Evolutionary conservation across 805 yeast genomes (phyloP), one percentile per base, ranked within the genome.

Genomic region (Lipomyces spencermartinsiae): DNA sequence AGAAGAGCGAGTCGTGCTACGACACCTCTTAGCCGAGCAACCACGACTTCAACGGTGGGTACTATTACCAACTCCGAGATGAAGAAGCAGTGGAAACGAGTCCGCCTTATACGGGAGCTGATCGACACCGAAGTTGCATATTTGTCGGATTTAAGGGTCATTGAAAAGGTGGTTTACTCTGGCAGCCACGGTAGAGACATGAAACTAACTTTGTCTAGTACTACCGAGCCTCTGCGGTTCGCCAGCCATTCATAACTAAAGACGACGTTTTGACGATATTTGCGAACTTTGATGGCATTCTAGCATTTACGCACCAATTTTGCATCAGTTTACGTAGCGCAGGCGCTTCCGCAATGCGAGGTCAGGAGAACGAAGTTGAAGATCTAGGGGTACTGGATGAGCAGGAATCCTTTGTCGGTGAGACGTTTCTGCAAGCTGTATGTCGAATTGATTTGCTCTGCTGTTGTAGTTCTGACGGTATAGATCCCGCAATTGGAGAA

Each of bases 121-220:
- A 76, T 80, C 59, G 73, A 73, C 22, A 78, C 83, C 12, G 84
- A 81, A 65, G 67, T 74, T 16, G 71, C 72, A n/a, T 81, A 78
- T 65, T 74, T 79, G 9, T 74, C 74, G 16, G 83, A 81, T 64
- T 69, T 81, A 73, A 76, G 71, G 1, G 80, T 80, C 2, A 73
- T 78, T 6, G 76, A 70, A 69, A 70, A 73, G 74, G 63, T 73
- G 71, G 29, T 2, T 5, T 53, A 14, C 34, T 62, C 64, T 22
- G 73, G 71, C 19, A 65, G 61, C 31, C 73, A 62, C 59, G 59
- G 61, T 19, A 70, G 74, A 8, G 76, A 74, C 16, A 69, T 79
- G 10, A 68, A 77, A 22, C 25, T 31, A 10, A 22, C 31, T 31
- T 29, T 31, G 7, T 58, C 12, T 54, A 68, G 71, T 70, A 58